These are phyloP conservation scores for Mycena capillaripes DNA, from an alignment of 768 basidiomycete species.

Conservation along the genomic window DNA sequence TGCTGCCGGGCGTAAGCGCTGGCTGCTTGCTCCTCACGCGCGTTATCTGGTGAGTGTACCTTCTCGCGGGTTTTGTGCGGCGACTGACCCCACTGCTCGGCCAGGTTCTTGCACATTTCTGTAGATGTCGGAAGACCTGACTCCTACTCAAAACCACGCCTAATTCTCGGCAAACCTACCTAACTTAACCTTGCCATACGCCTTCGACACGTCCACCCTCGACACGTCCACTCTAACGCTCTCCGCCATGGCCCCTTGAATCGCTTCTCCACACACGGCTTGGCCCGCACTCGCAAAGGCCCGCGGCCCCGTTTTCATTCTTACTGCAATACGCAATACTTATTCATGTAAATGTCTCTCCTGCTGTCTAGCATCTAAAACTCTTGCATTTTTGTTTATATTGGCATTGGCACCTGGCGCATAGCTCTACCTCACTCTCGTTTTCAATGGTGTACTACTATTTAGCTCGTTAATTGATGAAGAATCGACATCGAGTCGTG, in stretches of 20 bases:
- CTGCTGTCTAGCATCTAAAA: constrained; percentile 26
- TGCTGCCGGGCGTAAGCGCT: constrained; percentile 75
- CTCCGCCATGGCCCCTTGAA: constrained; percentile 4
- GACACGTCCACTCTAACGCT: constrained; percentile 13
- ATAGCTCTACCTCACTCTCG: constrained; percentile 43
- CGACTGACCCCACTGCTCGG: neutral
- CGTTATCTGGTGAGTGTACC: constrained; percentile 23
- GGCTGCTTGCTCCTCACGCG: constrained; percentile 38
- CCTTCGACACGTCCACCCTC: constrained; percentile 18
- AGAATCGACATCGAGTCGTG: no score
- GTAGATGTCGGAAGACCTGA: constrained; percentile 32
- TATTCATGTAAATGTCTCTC: constrained; percentile 16
- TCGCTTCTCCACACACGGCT: neutral
- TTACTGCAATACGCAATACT: neutral
- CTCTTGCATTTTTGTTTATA: constrained; percentile 37
- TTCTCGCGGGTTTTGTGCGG: neutral
- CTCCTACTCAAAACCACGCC: constrained; percentile 32
- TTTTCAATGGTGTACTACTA: constrained; percentile 48
- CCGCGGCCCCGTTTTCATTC: constrained; percentile 14
- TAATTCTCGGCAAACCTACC: constrained; percentile 35
- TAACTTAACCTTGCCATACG: constrained; percentile 33
- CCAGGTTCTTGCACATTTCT: constrained; percentile 26
- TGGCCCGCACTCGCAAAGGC: constrained; percentile 12
- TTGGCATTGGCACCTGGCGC: constrained; percentile 14
- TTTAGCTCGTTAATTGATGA: constrained; percentile 45